These are phyloP conservation scores for Tremella mesenterica DNA, from an alignment of 768 basidiomycete species.

Conservation along the genomic window DNA sequence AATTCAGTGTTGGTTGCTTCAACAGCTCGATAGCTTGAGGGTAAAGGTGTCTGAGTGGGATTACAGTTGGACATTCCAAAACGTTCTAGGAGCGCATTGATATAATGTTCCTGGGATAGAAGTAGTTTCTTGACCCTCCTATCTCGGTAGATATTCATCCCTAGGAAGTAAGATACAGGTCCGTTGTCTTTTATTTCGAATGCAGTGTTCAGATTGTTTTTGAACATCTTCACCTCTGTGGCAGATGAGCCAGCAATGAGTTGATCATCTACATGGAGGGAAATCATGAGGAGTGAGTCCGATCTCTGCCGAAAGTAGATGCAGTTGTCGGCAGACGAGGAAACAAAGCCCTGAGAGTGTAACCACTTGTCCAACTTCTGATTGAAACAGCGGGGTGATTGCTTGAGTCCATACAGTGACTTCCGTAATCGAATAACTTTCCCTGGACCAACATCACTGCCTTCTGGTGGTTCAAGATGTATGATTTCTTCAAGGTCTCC, in stretches of 20 bases:
- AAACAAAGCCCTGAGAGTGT: conserved; percentile 3
- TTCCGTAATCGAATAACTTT: neutral
- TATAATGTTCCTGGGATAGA: conserved; percentile 3
- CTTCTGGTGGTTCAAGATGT: conserved; percentile 17
- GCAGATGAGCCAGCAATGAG: conserved; percentile 3
- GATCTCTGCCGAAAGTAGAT: neutral
- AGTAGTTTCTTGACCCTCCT: neutral
- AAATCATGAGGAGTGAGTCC: neutral
- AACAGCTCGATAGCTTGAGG: neutral
- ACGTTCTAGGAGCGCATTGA: conserved; percentile 1
- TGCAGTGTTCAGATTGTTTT: neutral
- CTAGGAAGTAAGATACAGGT: conserved; percentile 7
- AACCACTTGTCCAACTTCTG: neutral
- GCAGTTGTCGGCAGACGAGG: conserved; percentile 9
- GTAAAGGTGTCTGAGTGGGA: neutral
- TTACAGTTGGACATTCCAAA: neutral
- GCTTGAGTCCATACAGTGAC: conserved; percentile 24
- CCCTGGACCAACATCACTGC: conserved; percentile 1
- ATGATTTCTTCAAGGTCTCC: conserved; percentile 29
- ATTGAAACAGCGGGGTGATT: conserved; percentile 7
- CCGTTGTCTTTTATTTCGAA: conserved; percentile 8
- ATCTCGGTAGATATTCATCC: conserved; percentile 1
- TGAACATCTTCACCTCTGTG: conserved; percentile 2
- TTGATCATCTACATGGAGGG: conserved; percentile 11
- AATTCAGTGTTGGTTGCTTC: neutral